These are phyloP conservation scores for Solanum paucissectum DNA, from an alignment of 257 asterid genomes.

Conservation along the genomic window DNA sequence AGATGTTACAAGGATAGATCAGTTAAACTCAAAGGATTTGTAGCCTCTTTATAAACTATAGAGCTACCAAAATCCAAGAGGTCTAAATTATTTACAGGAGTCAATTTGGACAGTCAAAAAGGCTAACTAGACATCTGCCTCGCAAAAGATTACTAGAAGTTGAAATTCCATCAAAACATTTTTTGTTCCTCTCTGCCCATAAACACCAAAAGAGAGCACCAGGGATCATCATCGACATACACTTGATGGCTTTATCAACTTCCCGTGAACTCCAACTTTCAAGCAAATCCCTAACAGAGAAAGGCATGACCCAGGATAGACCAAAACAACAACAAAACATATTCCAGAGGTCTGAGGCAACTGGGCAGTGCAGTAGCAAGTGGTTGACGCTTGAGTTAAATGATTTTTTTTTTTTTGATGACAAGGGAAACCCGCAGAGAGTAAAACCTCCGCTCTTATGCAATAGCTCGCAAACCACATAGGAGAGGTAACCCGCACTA, in stretches of 20 bases:
- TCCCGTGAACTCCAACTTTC: not conserved
- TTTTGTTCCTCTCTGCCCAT: not conserved
- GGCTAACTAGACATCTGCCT: not conserved
- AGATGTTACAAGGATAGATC: not conserved
- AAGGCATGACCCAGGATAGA: not conserved
- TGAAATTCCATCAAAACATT: not conserved
- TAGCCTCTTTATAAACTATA: not conserved
- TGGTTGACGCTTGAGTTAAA: not conserved
- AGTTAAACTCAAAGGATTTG: not conserved
- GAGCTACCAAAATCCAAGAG: not conserved
- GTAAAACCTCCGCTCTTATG: no score
- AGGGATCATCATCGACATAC: not conserved
- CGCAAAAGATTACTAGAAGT: not conserved
- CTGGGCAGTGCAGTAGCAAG: not conserved
- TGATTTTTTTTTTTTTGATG: no score
- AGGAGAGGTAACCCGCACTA: no score
- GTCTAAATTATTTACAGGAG: not conserved
- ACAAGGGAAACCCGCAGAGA: no score
- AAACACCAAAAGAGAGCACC: not conserved
- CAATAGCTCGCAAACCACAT: no score
- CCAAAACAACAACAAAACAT: not conserved
- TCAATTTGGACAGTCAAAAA: not conserved
- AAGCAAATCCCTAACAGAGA: not conserved
- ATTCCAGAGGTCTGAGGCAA: not conserved
- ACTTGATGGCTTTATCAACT: not conserved